phyloP scores from a whole-genome alignment of 805 yeast species.

The Soucietia sequanensis region DNA sequence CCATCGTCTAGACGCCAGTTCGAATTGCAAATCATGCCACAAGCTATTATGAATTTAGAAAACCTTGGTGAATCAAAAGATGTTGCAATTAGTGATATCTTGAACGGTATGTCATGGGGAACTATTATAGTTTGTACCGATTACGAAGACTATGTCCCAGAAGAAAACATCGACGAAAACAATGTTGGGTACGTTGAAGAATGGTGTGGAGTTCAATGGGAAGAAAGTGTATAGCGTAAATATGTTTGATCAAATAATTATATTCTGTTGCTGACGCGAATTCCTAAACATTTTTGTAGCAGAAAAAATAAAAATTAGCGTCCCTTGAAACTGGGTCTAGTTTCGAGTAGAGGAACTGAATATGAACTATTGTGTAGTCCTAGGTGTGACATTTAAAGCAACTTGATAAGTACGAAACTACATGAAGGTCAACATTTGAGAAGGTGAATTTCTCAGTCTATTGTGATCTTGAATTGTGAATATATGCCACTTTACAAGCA shows the following conservation, averaged over 20 bases:
- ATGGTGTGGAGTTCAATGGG: constrained; percentile 88
- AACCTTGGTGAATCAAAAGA: constrained; percentile 25
- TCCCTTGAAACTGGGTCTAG: too few relatives aligned
- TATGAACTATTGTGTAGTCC: too few relatives aligned
- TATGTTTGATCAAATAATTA: background rate
- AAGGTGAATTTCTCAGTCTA: too few relatives aligned
- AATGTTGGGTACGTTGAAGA: constrained; percentile 82
- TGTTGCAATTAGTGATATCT: constrained; percentile 33
- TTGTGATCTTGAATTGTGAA: too few relatives aligned
- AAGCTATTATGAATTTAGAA: constrained; percentile 81
- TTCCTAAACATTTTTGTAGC: too few relatives aligned
- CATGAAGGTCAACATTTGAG: too few relatives aligned
- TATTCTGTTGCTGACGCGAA: too few relatives aligned
- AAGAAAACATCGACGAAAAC: constrained; percentile 47
- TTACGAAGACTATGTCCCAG: constrained; percentile 58
- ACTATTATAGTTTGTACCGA: constrained; percentile 84
- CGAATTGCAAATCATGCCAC: constrained; percentile 94
- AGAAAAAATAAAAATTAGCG: too few relatives aligned
- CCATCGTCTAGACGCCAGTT: constrained; percentile 62
- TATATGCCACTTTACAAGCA: too few relatives aligned
- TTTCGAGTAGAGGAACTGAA: too few relatives aligned
- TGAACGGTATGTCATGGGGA: constrained; percentile 97
- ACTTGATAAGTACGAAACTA: too few relatives aligned
- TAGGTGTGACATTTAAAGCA: too few relatives aligned
- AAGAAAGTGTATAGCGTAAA: constrained; percentile 30